phyloP scores from a whole-genome alignment of 1,284 basidiomycete species.

The Rhodofomes roseus region DNA sequence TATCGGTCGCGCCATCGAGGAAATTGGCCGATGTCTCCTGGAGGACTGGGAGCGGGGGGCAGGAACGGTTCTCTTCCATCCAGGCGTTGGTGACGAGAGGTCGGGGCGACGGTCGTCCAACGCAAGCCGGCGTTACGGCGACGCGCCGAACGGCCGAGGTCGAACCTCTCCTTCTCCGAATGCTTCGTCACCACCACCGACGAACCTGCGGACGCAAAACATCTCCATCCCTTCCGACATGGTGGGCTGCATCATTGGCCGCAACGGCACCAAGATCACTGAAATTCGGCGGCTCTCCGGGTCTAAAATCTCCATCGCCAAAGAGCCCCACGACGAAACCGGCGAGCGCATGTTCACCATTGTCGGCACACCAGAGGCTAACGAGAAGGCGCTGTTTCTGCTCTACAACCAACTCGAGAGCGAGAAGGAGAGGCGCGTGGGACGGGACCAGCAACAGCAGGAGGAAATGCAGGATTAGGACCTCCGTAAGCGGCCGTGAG shows the following conservation, averaged over 20 bases:
- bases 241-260: conserved; percentile 98
- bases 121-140: conserved; percentile 42
- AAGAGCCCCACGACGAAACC: conserved; percentile 96
- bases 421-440: conserved; percentile 90
- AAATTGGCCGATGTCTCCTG: conserved; percentile 93
- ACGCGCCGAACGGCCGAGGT: conserved; percentile 49
- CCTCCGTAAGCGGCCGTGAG: not conserved
- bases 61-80: conserved; percentile 95
- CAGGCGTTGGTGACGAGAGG: conserved; percentile 79
- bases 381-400: conserved; percentile 95
- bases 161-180: conserved; percentile 58
- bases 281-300: conserved; percentile 97
- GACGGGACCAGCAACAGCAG: conserved; percentile 70
- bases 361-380: conserved; percentile 92
- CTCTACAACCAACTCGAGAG: conserved; percentile 96
- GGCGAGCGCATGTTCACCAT: conserved; percentile 99
- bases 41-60: conserved; percentile 96
- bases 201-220: conserved; percentile 94
- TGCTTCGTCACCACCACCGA: conserved; percentile 56
- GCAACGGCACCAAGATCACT: conserved; percentile 96
- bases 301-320: conserved; percentile 96
- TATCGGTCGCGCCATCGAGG: conserved; percentile 88
- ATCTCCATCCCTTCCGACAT: conserved; percentile 99
- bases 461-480: conserved; percentile 33
- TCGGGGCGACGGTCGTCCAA: conserved; percentile 32